Evolutionary conservation across 176 grass and related monocot genomes (phyloP).

Genomic region (Tillandsia fasciculata): DNA sequence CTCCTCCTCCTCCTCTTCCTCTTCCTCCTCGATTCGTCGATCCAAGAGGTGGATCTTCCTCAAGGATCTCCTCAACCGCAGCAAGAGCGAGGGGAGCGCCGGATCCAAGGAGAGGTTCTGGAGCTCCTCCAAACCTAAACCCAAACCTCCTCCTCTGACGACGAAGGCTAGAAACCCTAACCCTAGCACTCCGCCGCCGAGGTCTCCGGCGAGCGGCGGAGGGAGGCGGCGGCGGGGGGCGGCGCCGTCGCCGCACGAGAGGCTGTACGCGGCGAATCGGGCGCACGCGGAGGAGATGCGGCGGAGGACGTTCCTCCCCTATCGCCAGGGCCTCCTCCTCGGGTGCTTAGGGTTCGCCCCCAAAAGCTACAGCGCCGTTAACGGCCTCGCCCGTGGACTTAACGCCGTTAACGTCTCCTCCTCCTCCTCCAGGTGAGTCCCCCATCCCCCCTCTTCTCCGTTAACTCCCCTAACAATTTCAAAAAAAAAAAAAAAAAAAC

Average conservation of each 20-base stretch:
- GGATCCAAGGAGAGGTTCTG: slow-evolving; percentile 13
- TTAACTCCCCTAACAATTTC: no score
- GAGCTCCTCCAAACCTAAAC: slow-evolving; percentile 7
- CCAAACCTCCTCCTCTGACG: neutral
- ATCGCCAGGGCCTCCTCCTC: slow-evolving; percentile 45
- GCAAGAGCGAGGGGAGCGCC: slow-evolving; percentile 15
- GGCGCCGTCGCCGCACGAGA: slow-evolving; percentile 8
- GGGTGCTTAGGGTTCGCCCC: slow-evolving; percentile 51
- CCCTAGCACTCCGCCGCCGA: neutral
- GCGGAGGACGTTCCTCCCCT: slow-evolving; percentile 55
- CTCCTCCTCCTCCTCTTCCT: slow-evolving; percentile 19
- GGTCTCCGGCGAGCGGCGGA: neutral
- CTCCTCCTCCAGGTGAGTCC: slow-evolving; percentile 20
- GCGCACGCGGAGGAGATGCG: slow-evolving; percentile 25
- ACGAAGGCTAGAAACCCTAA: neutral
- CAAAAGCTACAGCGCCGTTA: slow-evolving; percentile 45
- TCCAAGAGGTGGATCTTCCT: slow-evolving; percentile 19
- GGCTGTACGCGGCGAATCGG: slow-evolving; percentile 29
- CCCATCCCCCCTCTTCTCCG: neutral
- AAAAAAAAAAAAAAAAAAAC: no score
- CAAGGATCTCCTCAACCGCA: slow-evolving; percentile 21
- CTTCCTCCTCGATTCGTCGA: slow-evolving; percentile 8
- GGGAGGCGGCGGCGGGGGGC: neutral
- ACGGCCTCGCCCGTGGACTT: slow-evolving; percentile 16
- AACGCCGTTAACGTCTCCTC: slow-evolving; percentile 28